Conservation (phyloP, 495 filamentous ascomycete species). For the Pseudevernia furfuracea region DNA sequence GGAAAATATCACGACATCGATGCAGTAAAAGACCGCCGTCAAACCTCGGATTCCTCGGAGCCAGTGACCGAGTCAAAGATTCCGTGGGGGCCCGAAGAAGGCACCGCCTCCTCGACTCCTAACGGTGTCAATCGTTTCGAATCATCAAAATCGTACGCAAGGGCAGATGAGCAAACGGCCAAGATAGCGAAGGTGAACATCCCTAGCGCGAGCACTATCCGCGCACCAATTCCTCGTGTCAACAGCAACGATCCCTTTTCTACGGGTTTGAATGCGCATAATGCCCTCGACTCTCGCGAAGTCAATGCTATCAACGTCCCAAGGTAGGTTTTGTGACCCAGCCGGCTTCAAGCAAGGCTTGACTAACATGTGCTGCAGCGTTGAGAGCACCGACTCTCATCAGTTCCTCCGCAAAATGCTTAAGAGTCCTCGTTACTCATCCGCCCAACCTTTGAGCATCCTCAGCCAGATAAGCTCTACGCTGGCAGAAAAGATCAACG, state of each 20-base stretch:
- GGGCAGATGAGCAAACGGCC: neutral
- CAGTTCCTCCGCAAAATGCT: conserved; percentile 25
- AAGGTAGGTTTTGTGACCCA: conserved; percentile 1
- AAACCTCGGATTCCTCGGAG: neutral
- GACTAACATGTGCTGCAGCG: conserved; percentile 5
- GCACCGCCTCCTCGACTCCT: neutral
- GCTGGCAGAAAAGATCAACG: conserved; percentile 1
- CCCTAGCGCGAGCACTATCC: neutral
- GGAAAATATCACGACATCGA: neutral
- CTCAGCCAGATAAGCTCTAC: conserved; percentile 2
- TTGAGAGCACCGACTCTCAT: conserved; percentile 3
- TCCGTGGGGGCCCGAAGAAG: conserved; percentile 14
- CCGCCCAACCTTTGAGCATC: conserved; percentile 6
- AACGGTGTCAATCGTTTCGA: neutral
- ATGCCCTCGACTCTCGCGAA: conserved; percentile 4
- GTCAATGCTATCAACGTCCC: conserved; percentile 12
- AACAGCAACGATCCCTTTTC: neutral
- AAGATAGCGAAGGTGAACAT: conserved; percentile 10
- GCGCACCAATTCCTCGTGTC: neutral
- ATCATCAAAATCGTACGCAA: neutral
- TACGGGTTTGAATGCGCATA: neutral
- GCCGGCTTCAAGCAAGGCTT: neutral
- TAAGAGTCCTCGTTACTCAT: conserved; percentile 18
- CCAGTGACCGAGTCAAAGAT: conserved; percentile 7
- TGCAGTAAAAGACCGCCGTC: neutral